Conservation (phyloP, 495 filamentous ascomycete species). For the Cetradonia linearis region DNA sequence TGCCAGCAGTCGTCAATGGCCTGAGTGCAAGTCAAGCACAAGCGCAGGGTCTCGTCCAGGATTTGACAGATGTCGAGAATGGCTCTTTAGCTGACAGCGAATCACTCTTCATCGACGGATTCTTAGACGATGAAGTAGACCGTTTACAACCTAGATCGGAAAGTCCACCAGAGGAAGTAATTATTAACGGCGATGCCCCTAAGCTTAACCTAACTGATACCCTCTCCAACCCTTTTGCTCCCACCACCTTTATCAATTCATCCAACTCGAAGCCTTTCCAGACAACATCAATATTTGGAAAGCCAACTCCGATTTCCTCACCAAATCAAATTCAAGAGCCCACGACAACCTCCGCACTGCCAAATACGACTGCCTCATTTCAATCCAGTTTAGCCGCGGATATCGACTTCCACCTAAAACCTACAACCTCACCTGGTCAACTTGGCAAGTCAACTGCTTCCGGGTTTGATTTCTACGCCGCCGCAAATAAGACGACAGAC, state of each 20-base stretch:
- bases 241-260: neutral
- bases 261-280: neutral
- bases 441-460: neutral
- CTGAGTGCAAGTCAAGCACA: conserved; percentile 40
- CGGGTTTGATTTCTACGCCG: neutral
- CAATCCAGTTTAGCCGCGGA: neutral
- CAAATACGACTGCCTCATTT: neutral
- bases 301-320: neutral
- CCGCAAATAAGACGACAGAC: neutral
- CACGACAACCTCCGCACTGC: conserved; percentile 2
- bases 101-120: conserved; percentile 38
- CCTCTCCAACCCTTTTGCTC: conserved; percentile 1
- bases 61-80: conserved; percentile 19
- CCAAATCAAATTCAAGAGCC: conserved; percentile 2
- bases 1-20: conserved; percentile 44
- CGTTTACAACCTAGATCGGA: conserved; percentile 4
- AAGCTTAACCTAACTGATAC: conserved; percentile 12
- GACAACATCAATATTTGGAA: neutral
- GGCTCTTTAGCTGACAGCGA: conserved; percentile 27
- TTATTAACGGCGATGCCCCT: conserved; percentile 1
- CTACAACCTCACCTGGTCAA: neutral
- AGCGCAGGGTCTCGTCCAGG: conserved; percentile 38
- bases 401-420: conserved; percentile 3
- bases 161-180: conserved; percentile 1
- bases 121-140: conserved; percentile 28